These are phyloP conservation scores for Rhodosporidiobolus sp. DNA, from an alignment of 768 basidiomycete species.

Conservation along the genomic window DNA sequence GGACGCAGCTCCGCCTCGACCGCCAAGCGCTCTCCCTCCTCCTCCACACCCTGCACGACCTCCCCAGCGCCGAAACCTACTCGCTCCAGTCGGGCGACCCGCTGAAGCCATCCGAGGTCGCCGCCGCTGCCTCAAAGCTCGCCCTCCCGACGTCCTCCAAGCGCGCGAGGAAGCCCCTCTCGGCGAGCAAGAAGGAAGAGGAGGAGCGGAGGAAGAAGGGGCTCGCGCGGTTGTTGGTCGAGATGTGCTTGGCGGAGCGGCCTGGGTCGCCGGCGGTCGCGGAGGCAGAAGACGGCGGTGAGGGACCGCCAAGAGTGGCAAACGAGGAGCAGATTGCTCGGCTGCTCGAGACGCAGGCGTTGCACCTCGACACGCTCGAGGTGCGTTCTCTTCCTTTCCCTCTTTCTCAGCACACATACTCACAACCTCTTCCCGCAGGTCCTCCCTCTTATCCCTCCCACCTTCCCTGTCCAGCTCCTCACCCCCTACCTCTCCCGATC, in stretches of 20 bases:
- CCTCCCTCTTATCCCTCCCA: conserved; percentile 3
- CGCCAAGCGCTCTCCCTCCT: conserved; percentile 33
- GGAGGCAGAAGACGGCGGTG: too few species aligned
- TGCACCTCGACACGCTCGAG: conserved; percentile 25
- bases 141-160: background rate
- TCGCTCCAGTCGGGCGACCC: conserved; percentile 30
- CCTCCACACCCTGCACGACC: conserved; percentile 26
- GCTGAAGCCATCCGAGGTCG: conserved; percentile 1
- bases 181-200: background rate
- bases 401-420: background rate
- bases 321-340: conserved; percentile 3
- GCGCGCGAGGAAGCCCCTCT: background rate
- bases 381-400: background rate
- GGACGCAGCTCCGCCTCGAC: conserved; percentile 31
- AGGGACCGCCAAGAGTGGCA: too few species aligned
- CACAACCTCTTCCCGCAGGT: background rate
- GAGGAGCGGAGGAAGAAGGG: conserved; percentile 4
- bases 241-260: conserved; percentile 20
- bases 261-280: too few species aligned
- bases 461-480: conserved; percentile 9
- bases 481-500: conserved; percentile 16
- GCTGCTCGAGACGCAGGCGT: conserved; percentile 29
- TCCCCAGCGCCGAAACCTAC: conserved; percentile 32
- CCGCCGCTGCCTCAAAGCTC: background rate
- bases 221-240: conserved; percentile 31